Evolutionary conservation across 176 grass and related monocot genomes (phyloP), one percentile per base, ranked within the genome.

Genomic region (Typha latifolia): DNA sequence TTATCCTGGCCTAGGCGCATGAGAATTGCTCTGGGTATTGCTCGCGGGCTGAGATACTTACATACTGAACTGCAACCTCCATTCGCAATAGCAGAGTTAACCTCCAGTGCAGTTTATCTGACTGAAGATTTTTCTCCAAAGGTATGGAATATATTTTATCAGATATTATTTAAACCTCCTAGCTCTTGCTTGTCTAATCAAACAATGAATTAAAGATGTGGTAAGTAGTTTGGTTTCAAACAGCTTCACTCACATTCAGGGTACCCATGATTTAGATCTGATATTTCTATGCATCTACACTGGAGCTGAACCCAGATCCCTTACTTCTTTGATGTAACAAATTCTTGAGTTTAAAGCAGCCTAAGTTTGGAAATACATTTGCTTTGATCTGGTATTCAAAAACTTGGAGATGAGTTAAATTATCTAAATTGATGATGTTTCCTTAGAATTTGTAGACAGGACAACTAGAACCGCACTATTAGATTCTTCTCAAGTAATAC

Each of bases 41-140:
- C 86, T 0, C 76, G 79, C 4, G 89, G 69, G 49, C 70, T 99
- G 24, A 99, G 86, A 67, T 83, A 99, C 76, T 27, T 93, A 71
- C 94, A 99, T 71, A 93, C 81, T 9, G 94, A 99, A 70, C 26
- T 99, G 68, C 85, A 93, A 6, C 89, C 94, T 66, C 76, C 94
- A 11, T 90, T 93, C 63, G 77, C 89, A 34, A 70, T 90, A 12
- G 79, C 86, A 12, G 70, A 79, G 49, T 62, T 99, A 27, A 67
- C 83, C 19, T 99, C 94, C 14, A 87, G 78, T 84, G 74, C 94
- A 71, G 27, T 99, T 52, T 93, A 93, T 81, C 94, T 99, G 4
- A 93, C 89, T 48, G 94, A 99, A 85, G 89, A 99, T 22, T 93
- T 90, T 73, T 78, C 81, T 62, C 89, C 94, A 7, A 99, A 93